Evolutionary conservation across 2,329 filamentous ascomycete species (phyloP), one percentile per base, ranked within the genome.

Genomic region (Botrytis deweyae): DNA sequence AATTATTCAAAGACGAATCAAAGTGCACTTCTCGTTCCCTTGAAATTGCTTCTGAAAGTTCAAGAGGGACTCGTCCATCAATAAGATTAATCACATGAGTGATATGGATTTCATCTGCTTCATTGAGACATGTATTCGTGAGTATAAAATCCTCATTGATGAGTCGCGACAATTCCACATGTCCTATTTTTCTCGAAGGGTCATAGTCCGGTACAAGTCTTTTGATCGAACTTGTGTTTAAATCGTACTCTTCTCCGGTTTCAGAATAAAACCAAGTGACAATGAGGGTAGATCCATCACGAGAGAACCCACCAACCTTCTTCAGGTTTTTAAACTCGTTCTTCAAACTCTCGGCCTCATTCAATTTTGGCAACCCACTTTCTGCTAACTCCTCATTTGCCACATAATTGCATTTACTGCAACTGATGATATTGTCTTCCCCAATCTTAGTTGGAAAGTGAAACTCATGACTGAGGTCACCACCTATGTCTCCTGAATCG

Each of bases 401-500:
- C 0, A 92, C 88, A 80, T 95, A 93, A 49, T 88, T 86, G 81
- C 96, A 99, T 18, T 82, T 84, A 36, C 84, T 84, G 81, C 96
- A 99, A 75, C 86, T 91, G 76, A 97, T 89, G 55, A 99, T 87
- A 1, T 89, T 91, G 79, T 99, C 96, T 81, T 98, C 96, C 12
- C 96, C 96, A 68, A 92, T 90, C 0, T 88, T 81, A 44, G 91
- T 93, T 1, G 92, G 88, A 69, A 97, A 91, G 81, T 98, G 96
- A 81, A 97, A 99, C 80, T 99, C 96, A 81, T 99, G 96, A 81
- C 95, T 98, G 55, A 97, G 84, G 77, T 91, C 92, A 20, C 96
- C 96, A 46, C 96, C 96, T 89, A 99, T 99, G 77, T 94, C 93
- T n/a, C 96, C 96, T 1, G 95, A 98, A 81, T 95, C 95, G 10